Conservation (phyloP, 2,329 filamentous ascomycete genomes). For the Colletotrichum incanum region DNA sequence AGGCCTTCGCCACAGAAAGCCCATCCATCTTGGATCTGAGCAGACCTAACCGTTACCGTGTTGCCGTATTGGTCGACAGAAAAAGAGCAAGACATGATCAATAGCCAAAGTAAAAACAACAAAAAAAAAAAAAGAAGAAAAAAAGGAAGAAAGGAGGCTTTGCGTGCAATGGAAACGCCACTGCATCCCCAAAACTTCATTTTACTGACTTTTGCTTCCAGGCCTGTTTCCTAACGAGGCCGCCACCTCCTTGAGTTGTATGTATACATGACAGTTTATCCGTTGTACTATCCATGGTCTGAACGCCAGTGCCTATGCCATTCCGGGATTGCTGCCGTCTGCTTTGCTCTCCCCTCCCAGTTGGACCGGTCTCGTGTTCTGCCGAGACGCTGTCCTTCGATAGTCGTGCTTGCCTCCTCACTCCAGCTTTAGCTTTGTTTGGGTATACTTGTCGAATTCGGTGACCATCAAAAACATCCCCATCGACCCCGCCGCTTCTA, state of each 20-base stretch:
- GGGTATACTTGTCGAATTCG: conserved; percentile 5
- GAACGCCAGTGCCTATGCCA: conserved; percentile 27
- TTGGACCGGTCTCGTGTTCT: not conserved
- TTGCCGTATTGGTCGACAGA: not conserved
- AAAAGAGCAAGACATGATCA: not conserved
- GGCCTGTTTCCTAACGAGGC: conserved; percentile 2
- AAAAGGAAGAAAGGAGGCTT: not conserved
- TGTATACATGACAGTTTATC: conserved; percentile 26
- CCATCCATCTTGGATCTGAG: not conserved
- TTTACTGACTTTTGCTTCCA: conserved; percentile 11
- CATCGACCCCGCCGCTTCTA: not conserved
- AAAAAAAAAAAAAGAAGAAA: too few relatives aligned
- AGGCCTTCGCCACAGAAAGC: not conserved
- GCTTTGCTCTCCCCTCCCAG: not conserved
- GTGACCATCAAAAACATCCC: not conserved
- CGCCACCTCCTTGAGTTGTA: conserved; percentile 1
- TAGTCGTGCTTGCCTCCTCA: not conserved
- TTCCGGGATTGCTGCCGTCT: conserved; percentile 7
- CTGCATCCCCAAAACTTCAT: not conserved
- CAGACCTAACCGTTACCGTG: not conserved
- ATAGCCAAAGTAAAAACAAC: too few relatives aligned
- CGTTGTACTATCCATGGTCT: conserved; percentile 13
- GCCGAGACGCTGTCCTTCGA: not conserved
- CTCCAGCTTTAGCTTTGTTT: not conserved
- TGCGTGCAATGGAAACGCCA: not conserved